Evolutionary conservation across 176 grass and related monocot species (phyloP).

Genomic region (Hordeum marinum): DNA sequence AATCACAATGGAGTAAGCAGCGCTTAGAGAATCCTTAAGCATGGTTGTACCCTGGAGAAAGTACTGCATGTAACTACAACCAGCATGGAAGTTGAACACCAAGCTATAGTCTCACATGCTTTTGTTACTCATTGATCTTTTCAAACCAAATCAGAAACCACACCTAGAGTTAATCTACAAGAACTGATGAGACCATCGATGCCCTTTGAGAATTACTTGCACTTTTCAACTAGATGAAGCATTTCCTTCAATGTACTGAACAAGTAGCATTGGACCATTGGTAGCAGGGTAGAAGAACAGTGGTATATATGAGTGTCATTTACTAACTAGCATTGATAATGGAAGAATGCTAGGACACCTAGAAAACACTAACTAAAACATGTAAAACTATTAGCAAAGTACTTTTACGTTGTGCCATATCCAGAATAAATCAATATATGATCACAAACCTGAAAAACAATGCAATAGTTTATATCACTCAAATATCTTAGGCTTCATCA

Average conservation of each 20-base stretch:
- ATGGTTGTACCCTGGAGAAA: neutral
- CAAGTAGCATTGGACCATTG: neutral
- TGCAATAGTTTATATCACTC: neutral
- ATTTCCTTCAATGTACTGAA: conserved; percentile 1
- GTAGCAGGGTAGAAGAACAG: neutral
- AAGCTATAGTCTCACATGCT: neutral
- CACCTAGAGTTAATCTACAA: neutral
- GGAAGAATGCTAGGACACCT: neutral
- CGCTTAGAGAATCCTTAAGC: neutral
- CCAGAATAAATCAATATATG: neutral
- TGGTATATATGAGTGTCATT: neutral
- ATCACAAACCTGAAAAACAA: neutral
- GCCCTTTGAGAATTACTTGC: neutral
- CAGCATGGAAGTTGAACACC: neutral
- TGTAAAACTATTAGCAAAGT: neutral
- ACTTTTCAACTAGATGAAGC: neutral
- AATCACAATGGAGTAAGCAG: conserved; percentile 8
- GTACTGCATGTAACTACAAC: neutral
- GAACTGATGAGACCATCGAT: conserved; percentile 1
- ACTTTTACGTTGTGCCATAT: neutral
- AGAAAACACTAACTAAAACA: neutral
- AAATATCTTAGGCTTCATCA: neutral
- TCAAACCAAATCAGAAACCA: neutral
- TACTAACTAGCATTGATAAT: neutral
- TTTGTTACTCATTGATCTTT: conserved; percentile 12